Percentiles rank a stretch among this genome's conserved stretches.
Conservation (phyloP, 345 rosid species). For the Cardamine chenopodiifolia region DNA sequence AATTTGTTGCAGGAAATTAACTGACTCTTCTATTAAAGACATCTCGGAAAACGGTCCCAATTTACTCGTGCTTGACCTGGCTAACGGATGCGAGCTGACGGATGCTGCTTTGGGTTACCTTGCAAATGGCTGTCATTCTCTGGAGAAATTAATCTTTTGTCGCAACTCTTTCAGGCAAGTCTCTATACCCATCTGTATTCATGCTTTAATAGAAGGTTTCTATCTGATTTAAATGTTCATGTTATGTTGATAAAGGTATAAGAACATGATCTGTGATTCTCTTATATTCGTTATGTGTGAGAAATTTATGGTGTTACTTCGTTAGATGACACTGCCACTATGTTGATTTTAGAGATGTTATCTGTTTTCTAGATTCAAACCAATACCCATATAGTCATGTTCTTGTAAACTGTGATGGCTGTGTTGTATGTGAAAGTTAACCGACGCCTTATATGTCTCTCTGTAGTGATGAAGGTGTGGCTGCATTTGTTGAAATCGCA, state of each 20-base stretch:
- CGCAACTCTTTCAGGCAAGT: constrained; percentile 77
- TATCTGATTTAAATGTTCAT: not conserved
- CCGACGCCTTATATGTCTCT: not conserved
- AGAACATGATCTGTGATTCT: not conserved
- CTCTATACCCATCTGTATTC: not conserved
- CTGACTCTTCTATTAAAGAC: constrained; percentile 70
- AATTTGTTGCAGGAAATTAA: constrained; percentile 68
- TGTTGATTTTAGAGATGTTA: not conserved
- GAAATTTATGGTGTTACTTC: not conserved
- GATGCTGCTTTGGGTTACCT: constrained; percentile 78
- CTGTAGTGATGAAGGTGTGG: constrained; percentile 83
- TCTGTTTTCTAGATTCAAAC: not conserved
- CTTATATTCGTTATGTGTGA: not conserved
- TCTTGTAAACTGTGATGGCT: not conserved
- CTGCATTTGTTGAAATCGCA: constrained; percentile 83
- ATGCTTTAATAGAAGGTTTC: not conserved
- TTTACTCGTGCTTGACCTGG: constrained; percentile 63
- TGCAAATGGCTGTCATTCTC: constrained; percentile 68
- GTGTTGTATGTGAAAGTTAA: not conserved
- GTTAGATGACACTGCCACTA: constrained; percentile 6
- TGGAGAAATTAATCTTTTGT: constrained; percentile 63
- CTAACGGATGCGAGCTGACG: constrained; percentile 68
- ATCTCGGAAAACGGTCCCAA: constrained; percentile 69
- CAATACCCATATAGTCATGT: constrained; percentile 2
- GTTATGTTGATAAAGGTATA: not conserved